Percentiles rank a stretch among this genome's conserved stretches.
Evolutionary conservation across 768 basidiomycete genomes (phyloP).

Genomic region (Mycena galericulata): DNA sequence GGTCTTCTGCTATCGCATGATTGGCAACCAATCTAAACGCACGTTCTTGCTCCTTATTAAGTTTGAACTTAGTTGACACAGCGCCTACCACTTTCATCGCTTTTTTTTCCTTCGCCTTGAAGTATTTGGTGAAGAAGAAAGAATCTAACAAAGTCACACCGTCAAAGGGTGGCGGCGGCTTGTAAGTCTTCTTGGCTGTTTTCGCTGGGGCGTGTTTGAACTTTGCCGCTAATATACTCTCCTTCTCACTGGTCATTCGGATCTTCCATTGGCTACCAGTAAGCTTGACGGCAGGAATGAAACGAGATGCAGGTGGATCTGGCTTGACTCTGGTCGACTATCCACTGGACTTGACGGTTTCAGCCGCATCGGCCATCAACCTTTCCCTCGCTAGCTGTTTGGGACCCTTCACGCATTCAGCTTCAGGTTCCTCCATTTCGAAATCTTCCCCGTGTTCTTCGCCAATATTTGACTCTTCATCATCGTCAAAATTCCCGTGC

Average conservation of each 20-base stretch:
- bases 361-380: neutral
- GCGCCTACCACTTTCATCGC: neutral
- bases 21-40: conserved; percentile 40
- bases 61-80: neutral
- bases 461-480: no score
- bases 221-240: neutral
- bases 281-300: neutral
- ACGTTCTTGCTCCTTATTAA: conserved; percentile 34
- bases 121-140: conserved; percentile 11
- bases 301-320: neutral
- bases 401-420: neutral
- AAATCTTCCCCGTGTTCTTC: no score
- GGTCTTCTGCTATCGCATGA: conserved; percentile 28
- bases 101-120: conserved; percentile 4
- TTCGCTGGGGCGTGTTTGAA: neutral
- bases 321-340: neutral
- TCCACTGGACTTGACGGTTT: neutral
- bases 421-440: no score
- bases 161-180: no score
- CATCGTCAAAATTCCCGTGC: neutral
- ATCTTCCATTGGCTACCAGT: neutral
- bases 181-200: neutral
- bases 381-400: neutral
- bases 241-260: neutral
- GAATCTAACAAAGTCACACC: no score